Evolutionary conservation across 2,329 filamentous ascomycete species (phyloP).

Genomic region (Monilinia fructicola): DNA sequence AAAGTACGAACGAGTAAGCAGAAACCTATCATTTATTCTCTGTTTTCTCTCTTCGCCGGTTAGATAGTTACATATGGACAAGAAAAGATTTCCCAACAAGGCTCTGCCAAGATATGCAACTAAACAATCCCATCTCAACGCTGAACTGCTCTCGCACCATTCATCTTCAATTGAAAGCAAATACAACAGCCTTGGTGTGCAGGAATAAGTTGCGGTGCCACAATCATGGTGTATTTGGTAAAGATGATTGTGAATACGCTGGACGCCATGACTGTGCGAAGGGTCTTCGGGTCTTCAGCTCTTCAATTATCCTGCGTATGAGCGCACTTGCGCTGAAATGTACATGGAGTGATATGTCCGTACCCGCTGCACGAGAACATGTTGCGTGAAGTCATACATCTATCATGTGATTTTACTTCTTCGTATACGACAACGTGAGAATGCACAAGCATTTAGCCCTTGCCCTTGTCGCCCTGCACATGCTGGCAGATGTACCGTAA

Average conservation of each 20-base stretch:
- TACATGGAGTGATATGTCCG: constrained; percentile 1
- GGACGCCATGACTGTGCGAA: background rate
- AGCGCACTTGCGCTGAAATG: constrained; percentile 4
- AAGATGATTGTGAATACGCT: background rate
- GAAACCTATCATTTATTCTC: constrained; percentile 4
- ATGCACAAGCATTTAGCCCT: constrained; percentile 2
- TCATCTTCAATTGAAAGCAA: background rate
- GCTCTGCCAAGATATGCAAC: constrained; percentile 6
- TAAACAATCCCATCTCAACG: background rate
- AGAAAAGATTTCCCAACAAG: background rate
- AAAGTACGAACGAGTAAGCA: constrained; percentile 4
- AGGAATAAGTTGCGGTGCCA: background rate
- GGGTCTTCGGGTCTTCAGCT: background rate
- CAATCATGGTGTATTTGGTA: background rate
- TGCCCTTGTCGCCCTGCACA: background rate
- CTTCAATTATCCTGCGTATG: background rate
- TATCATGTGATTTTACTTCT: constrained; percentile 16
- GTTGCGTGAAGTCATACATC: constrained; percentile 18
- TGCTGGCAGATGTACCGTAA: constrained; percentile 4
- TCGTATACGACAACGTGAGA: constrained; percentile 12
- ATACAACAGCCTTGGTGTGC: background rate
- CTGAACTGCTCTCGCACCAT: background rate
- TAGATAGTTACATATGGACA: background rate
- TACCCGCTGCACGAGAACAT: constrained; percentile 8
- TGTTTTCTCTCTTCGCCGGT: background rate